Conservation (phyloP, 2,329 filamentous ascomycete species). For the Arachnomyces sp. region DNA sequence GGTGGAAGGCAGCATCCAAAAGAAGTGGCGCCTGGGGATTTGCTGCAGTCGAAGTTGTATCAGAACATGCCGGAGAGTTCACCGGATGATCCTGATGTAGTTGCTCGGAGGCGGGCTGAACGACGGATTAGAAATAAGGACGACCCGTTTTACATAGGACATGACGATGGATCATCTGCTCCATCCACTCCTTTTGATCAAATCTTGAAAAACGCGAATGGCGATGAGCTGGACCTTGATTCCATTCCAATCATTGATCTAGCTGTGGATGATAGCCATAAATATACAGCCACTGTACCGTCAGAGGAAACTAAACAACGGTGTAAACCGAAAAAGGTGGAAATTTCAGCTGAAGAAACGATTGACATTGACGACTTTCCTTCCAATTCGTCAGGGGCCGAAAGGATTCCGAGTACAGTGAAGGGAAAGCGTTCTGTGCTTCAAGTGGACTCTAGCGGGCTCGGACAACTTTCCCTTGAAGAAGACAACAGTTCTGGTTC, state of each 20-base stretch:
- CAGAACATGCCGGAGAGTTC: conserved; percentile 20
- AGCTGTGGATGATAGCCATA: conserved; percentile 55
- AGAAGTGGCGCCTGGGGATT: conserved; percentile 15
- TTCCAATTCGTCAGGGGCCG: conserved; percentile 50
- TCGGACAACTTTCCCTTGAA: conserved; percentile 65
- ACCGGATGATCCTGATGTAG: conserved; percentile 65
- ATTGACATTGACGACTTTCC: conserved; percentile 41
- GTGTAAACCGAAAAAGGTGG: conserved; percentile 51
- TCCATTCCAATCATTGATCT: conserved; percentile 94
- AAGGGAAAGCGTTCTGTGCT: conserved; percentile 60
- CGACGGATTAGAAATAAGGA: conserved; percentile 76
- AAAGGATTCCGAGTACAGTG: conserved; percentile 31
- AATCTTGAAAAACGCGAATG: conserved; percentile 65
- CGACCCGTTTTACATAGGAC: conserved; percentile 87
- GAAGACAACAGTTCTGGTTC: conserved; percentile 30
- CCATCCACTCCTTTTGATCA: conserved; percentile 71
- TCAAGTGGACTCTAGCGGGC: conserved; percentile 77
- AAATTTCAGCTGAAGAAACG: conserved; percentile 67
- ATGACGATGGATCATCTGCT: conserved; percentile 47
- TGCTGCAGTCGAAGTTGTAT: conserved; percentile 26
- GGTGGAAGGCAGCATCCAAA: conserved; percentile 15
- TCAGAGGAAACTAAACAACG: conserved; percentile 22
- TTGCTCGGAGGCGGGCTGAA: conserved; percentile 67
- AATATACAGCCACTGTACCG: conserved; percentile 5
- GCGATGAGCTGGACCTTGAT: conserved; percentile 79